Conservation (phyloP, 2,329 filamentous ascomycete species). For the Botrytis squamosa region DNA sequence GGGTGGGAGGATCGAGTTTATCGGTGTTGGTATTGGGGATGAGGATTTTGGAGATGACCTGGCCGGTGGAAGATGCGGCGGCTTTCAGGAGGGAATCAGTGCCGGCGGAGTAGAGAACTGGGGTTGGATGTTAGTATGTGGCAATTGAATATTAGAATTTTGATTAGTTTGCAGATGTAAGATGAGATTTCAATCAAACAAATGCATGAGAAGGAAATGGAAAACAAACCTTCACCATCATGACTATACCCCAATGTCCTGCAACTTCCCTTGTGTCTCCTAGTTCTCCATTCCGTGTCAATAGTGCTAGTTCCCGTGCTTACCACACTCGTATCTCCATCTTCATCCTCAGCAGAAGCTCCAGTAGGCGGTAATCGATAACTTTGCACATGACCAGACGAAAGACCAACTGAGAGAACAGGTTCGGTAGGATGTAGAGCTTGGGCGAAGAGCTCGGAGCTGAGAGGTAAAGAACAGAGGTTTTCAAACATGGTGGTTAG, state of each 20-base stretch:
- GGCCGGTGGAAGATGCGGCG: conserved; percentile 57
- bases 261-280: conserved; percentile 92
- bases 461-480: conserved; percentile 83
- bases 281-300: conserved; percentile 81
- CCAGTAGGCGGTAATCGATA: conserved; percentile 64
- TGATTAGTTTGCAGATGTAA: background rate
- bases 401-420: conserved; percentile 80
- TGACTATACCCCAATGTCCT: conserved; percentile 73
- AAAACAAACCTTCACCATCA: conserved; percentile 68
- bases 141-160: conserved; percentile 15
- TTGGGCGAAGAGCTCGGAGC: conserved; percentile 84
- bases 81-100: conserved; percentile 58
- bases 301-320: conserved; percentile 71
- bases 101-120: conserved; percentile 62
- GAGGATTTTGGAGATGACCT: conserved; percentile 77
- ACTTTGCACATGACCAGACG: conserved; percentile 80
- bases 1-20: conserved; percentile 67
- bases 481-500: conserved; percentile 57
- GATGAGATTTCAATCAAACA: background rate
- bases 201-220: background rate
- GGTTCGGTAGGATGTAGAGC: conserved; percentile 82
- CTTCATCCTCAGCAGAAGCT: conserved; percentile 50
- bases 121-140: background rate
- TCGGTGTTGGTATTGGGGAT: conserved; percentile 54
- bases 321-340: conserved; percentile 50